Percentiles rank a stretch among this genome's conserved stretches.
These are phyloP conservation scores for Claviceps citrina DNA, from an alignment of 2,329 filamentous ascomycete species.

Conservation along the genomic window DNA sequence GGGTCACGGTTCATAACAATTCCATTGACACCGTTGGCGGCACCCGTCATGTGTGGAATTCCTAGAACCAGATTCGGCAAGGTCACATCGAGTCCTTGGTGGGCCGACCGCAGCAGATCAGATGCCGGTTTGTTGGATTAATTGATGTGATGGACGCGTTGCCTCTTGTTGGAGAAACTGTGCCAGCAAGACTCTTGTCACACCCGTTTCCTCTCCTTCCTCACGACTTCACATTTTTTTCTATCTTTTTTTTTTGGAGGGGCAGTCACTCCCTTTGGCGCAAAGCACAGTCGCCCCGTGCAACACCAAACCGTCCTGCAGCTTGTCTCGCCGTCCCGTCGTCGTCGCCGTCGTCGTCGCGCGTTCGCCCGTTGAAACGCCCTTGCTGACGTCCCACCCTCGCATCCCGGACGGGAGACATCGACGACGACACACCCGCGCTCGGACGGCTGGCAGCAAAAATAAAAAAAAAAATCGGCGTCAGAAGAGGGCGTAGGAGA, in stretches of 20 bases:
- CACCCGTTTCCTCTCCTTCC: too few species aligned
- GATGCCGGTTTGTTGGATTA: too few species aligned
- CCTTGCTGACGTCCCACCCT: neutral
- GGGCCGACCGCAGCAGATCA: neutral
- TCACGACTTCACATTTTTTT: neutral
- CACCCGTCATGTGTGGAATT: too few species aligned
- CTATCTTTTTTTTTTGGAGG: neutral
- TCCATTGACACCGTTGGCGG: too few species aligned
- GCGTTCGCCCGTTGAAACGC: neutral
- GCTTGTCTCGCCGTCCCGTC: too few species aligned
- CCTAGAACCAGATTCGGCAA: neutral
- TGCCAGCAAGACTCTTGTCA: too few species aligned
- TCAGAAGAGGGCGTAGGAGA: neutral
- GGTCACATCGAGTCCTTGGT: neutral
- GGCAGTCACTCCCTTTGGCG: too few species aligned
- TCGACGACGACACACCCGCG: neutral
- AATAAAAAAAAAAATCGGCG: too few species aligned
- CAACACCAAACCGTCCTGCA: neutral
- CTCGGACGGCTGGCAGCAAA: neutral
- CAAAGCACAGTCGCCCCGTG: neutral
- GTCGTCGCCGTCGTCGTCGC: too few species aligned
- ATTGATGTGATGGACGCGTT: too few species aligned
- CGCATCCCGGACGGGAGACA: neutral
- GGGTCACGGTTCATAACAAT: too few species aligned
- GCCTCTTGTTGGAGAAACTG: too few species aligned